Evolutionary conservation across 2,329 filamentous ascomycete species (phyloP).

Genomic region (Mycosphaerella arachidis): DNA sequence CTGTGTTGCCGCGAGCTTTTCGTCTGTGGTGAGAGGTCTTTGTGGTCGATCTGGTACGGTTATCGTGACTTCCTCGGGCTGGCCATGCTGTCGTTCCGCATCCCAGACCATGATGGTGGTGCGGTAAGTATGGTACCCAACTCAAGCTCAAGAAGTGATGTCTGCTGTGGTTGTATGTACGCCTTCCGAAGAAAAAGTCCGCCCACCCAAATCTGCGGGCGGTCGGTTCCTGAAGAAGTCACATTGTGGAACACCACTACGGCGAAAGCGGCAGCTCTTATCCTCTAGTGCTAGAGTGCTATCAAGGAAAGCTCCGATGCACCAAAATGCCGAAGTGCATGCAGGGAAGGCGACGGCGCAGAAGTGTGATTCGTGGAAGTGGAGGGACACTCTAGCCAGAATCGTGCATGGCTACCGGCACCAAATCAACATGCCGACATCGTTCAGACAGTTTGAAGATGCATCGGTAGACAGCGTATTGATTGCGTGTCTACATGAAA

Average conservation of each 20-base stretch:
- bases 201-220: not conserved
- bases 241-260: not conserved
- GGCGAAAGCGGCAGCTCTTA: not conserved
- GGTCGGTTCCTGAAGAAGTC: not conserved
- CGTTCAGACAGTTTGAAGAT: not conserved
- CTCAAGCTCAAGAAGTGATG: not conserved
- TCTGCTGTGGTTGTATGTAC: not conserved
- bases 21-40: conserved; percentile 27
- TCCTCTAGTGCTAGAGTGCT: not conserved
- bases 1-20: conserved; percentile 28
- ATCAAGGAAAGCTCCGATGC: not conserved
- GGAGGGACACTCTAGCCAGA: not conserved
- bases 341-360: not conserved
- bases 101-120: conserved; percentile 18
- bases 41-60: conserved; percentile 11
- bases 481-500: not conserved
- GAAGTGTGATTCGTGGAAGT: not conserved
- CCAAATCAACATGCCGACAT: not conserved
- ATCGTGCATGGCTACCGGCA: not conserved
- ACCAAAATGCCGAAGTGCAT: not conserved
- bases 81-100: conserved; percentile 21
- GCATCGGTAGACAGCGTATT: not conserved
- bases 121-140: not conserved
- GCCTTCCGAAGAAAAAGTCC: not conserved
- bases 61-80: conserved; percentile 18